phyloP scores from a whole-genome alignment of 2,329 filamentous ascomycete genomes.

The Neoarthrinium moseri region DNA sequence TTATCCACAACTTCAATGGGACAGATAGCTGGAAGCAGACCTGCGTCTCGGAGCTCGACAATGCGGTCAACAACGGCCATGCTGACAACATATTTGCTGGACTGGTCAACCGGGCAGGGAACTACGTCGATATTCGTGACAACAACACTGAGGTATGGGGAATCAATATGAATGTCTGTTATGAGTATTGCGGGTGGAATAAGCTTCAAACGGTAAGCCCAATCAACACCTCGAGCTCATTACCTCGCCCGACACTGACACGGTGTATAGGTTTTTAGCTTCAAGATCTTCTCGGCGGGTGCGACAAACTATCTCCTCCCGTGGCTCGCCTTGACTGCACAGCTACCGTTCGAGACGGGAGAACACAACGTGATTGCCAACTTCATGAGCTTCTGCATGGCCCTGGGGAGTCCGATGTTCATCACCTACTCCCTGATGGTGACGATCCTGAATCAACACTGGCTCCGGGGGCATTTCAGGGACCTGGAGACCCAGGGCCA shows the following conservation, averaged over 20 bases:
- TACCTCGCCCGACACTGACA: neutral
- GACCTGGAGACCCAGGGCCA: constrained; percentile 10
- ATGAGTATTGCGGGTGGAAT: constrained; percentile 2
- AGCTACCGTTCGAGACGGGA: constrained; percentile 19
- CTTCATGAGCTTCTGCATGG: constrained; percentile 17
- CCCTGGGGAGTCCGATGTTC: constrained; percentile 18
- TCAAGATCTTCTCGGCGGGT: constrained; percentile 14
- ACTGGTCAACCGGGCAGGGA: neutral
- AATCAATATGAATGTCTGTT: constrained; percentile 2
- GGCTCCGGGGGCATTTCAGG: constrained; percentile 12
- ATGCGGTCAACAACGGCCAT: neutral
- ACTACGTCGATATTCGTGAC: neutral
- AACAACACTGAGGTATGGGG: constrained; percentile 1
- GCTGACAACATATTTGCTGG: neutral
- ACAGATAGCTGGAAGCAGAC: neutral
- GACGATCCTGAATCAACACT: constrained; percentile 19
- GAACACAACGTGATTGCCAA: constrained; percentile 13
- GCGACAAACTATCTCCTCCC: constrained; percentile 17
- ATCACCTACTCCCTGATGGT: constrained; percentile 18
- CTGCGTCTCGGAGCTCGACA: neutral
- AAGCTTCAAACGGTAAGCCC: constrained; percentile 2
- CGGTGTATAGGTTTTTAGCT: constrained; percentile 11
- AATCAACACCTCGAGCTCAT: neutral
- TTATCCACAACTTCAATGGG: neutral
- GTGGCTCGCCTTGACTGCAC: constrained; percentile 19